phyloP scores from a whole-genome alignment of 2,329 filamentous ascomycete species.

The Podosphaera leucotricha region DNA sequence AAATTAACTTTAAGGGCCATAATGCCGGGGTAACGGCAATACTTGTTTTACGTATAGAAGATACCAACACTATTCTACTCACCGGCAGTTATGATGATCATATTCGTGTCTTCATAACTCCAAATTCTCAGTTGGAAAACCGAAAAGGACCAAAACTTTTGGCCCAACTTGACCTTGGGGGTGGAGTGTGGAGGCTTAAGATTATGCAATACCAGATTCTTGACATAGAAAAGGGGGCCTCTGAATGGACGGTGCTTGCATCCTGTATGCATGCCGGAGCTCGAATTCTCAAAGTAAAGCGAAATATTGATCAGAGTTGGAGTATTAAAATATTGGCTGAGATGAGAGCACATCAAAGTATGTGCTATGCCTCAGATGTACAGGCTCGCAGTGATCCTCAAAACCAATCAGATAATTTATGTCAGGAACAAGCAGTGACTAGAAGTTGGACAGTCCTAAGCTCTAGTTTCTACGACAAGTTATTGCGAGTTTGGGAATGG shows the following conservation, averaged over 20 bases:
- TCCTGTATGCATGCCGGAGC: slow-evolving; percentile 1
- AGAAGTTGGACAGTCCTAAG: background rate
- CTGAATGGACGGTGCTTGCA: background rate
- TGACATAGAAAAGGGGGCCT: background rate
- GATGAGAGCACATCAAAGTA: background rate
- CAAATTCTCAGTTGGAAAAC: background rate
- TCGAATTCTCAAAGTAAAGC: slow-evolving; percentile 1
- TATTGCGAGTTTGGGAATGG: slow-evolving; percentile 1
- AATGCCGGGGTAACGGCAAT: slow-evolving; percentile 1
- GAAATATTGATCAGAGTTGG: background rate
- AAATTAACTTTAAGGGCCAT: background rate
- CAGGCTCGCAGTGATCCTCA: background rate
- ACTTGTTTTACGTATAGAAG: background rate
- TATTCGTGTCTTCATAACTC: background rate
- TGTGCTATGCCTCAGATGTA: background rate
- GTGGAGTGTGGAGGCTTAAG: slow-evolving; percentile 1
- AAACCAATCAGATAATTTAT: background rate
- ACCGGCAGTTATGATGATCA: slow-evolving; percentile 1
- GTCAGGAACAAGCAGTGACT: no score
- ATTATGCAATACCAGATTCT: background rate
- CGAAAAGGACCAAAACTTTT: background rate
- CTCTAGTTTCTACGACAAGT: slow-evolving; percentile 1
- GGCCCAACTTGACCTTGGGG: background rate
- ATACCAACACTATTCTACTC: background rate
- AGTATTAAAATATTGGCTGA: background rate